A percentile compares a stretch with the other conserved stretches of the same genome.
Evolutionary conservation across 257 asterid species (phyloP).

Genomic region (Solanum pennellii): DNA sequence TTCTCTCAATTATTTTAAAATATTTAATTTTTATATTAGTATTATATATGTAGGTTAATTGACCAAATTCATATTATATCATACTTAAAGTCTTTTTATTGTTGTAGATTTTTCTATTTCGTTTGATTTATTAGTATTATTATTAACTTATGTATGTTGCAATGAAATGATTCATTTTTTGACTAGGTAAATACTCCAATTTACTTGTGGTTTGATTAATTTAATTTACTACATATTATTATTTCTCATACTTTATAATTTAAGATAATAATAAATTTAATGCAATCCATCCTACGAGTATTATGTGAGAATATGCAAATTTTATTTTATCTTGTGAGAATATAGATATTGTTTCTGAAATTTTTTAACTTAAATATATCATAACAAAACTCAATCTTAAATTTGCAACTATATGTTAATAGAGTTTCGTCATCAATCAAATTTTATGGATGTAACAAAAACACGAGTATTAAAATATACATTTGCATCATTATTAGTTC

Average conservation of each 20-base stretch:
- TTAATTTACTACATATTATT: too few species aligned
- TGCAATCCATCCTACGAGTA: background rate
- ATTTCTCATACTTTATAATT: background rate
- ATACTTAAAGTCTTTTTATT: background rate
- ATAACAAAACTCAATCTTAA: too few species aligned
- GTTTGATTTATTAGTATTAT: too few species aligned
- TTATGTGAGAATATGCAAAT: background rate
- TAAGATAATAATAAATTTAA: too few species aligned
- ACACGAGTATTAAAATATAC: background rate
- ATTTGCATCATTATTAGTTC: background rate
- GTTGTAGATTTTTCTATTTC: background rate
- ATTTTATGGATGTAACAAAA: background rate
- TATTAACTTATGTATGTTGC: background rate
- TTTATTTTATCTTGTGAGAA: too few species aligned
- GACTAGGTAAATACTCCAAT: background rate
- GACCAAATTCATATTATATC: background rate
- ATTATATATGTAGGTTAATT: too few species aligned
- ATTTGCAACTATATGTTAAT: background rate
- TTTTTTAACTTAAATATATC: too few species aligned
- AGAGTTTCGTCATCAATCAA: background rate
- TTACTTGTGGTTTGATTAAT: background rate
- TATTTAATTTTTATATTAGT: too few species aligned
- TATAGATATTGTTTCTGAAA: too few species aligned
- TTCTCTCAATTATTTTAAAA: too few species aligned
- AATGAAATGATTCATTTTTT: background rate